These are phyloP conservation scores for Scheffersomyces lignosus DNA, from an alignment of 805 yeast genomes.

Conservation along the genomic window DNA sequence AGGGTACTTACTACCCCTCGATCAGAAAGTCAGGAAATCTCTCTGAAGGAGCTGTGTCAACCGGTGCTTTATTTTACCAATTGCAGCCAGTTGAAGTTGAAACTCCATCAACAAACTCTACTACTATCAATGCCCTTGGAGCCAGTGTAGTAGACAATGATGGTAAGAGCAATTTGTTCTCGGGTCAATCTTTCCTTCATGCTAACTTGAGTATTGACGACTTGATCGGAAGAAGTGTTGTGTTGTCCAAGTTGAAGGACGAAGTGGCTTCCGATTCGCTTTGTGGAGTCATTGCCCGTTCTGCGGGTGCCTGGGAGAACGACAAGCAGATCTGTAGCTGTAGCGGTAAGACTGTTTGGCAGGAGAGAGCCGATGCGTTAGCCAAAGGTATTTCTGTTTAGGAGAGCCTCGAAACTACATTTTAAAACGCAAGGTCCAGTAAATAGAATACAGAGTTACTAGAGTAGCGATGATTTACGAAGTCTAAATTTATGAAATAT, in stretches of 20 bases:
- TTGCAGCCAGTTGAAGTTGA: slow-evolving; percentile 42
- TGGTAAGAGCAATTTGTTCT: slow-evolving; percentile 16
- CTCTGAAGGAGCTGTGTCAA: slow-evolving; percentile 65
- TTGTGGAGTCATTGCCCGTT: slow-evolving; percentile 90
- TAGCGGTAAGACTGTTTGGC: slow-evolving; percentile 95
- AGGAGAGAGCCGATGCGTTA: slow-evolving; percentile 81
- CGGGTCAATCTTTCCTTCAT: slow-evolving; percentile 40
- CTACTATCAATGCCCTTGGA: slow-evolving; percentile 36
- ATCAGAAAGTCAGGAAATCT: slow-evolving; percentile 75
- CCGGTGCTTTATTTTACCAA: slow-evolving; percentile 54
- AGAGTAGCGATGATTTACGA: too few relatives aligned
- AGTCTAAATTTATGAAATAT: neutral
- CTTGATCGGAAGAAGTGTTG: slow-evolving; percentile 69
- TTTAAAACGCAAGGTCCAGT: too few relatives aligned
- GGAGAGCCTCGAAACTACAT: too few relatives aligned
- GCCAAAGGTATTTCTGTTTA: slow-evolving; percentile 49
- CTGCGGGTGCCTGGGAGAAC: slow-evolving; percentile 98
- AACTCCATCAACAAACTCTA: slow-evolving; percentile 21
- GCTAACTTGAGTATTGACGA: slow-evolving; percentile 53
- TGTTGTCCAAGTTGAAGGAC: slow-evolving; percentile 43
- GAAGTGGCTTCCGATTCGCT: slow-evolving; percentile 46
- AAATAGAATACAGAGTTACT: too few relatives aligned
- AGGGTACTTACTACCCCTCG: slow-evolving; percentile 68
- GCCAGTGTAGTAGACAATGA: slow-evolving; percentile 21
- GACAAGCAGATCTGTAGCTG: slow-evolving; percentile 91